Evolutionary conservation across 176 grass and related monocot genomes (phyloP), one percentile per base, ranked within the genome.

Genomic region (Paspalum vaginatum): DNA sequence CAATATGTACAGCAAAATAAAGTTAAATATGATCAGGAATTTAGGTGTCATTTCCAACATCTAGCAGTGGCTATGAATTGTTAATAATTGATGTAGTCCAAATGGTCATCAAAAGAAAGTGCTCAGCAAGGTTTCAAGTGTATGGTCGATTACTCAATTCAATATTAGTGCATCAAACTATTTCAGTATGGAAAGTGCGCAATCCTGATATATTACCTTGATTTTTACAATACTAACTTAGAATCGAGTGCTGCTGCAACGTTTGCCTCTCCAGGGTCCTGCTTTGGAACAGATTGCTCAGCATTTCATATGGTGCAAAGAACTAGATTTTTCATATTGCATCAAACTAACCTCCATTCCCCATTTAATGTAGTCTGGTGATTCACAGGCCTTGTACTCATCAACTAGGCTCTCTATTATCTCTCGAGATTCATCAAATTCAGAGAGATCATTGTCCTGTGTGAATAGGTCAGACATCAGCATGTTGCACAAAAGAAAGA

Each of bases 311-410:
- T 24, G 22, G 46, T 65, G 20, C 0, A 63, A 20, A 24, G 24
- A 41, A 76, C 13, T 48, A 44, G 16, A 84, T 24, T 53, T 37
- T 58, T 0, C 32, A 59, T 79, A 65, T 58, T 74, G 37, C 21
- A 83, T 40, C 41, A 73, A 65, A 55, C n/a, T 75, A 91, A 99
- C 96, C 88, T 99, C 90, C 96, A 99, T 95, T 80, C 96, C 96
- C 96, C 96, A 99, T 88, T 99, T 99, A 32, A 99, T 99, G 63
- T 99, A 95, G 72, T 99, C 96, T 79, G 96, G 92, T 21, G 96
- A 99, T 66, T 99, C 96, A 1, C 93, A 95, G 22, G 96, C 96
- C 81, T 99, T 99, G 86, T 99, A 99, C 43, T 99, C 96, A 68
- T 95, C 92, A 68, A 99, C 96, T 21, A 99, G 81, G 60, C 93